phyloP scores from a whole-genome alignment of 768 basidiomycete genomes.

The Lentinula lateritia region DNA sequence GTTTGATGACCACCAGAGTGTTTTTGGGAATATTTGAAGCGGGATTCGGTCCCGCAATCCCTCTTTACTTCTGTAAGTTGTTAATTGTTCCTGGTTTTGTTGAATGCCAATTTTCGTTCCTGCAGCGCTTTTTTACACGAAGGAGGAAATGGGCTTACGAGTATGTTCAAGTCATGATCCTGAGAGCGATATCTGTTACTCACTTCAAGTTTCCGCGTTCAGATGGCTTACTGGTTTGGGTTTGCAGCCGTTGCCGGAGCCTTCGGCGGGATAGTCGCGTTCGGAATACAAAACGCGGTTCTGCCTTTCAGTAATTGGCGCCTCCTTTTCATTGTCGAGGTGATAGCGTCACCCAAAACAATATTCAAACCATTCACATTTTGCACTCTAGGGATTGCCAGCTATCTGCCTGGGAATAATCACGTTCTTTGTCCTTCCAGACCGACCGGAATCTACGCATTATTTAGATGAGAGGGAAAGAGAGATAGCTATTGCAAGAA shows the following conservation, averaged over 20 bases:
- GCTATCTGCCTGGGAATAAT: conserved; percentile 58
- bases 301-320: conserved; percentile 48
- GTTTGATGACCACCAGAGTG: conserved; percentile 52
- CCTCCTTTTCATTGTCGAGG: conserved; percentile 72
- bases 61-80: conserved; percentile 68
- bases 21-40: conserved; percentile 76
- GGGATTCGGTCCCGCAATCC: conserved; percentile 72
- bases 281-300: conserved; percentile 64
- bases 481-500: conserved; percentile 58
- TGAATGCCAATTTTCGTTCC: not conserved
- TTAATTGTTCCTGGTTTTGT: not conserved
- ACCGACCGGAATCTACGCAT: conserved; percentile 65
- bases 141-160: conserved; percentile 64
- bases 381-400: conserved; percentile 50
- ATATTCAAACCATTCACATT: not conserved
- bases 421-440: conserved; percentile 53
- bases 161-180: conserved; percentile 22
- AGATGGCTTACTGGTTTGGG: conserved; percentile 78
- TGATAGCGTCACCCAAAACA: conserved; percentile 13
- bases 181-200: not conserved
- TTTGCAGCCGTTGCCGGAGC: conserved; percentile 83
- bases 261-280: conserved; percentile 81
- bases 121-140: conserved; percentile 74
- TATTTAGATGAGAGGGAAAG: conserved; percentile 51
- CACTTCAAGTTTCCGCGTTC: not conserved